These are phyloP conservation scores for Oryza meridionalis DNA, from an alignment of 176 grass and related monocot species.

Conservation along the genomic window DNA sequence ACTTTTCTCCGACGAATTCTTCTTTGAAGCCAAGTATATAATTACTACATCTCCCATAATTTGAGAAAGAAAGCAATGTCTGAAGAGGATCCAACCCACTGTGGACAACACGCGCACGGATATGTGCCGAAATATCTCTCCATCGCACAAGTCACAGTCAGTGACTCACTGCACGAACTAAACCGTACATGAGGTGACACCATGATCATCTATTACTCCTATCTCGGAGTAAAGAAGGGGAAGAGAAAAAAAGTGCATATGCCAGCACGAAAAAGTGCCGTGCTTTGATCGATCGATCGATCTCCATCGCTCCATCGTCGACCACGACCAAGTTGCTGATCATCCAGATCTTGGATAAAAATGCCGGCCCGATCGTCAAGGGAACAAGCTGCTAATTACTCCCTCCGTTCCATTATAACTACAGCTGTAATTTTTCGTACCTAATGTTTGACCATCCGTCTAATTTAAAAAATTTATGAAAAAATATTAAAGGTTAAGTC, in stretches of 20 bases:
- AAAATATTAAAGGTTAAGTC: no score
- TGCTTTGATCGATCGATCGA: neutral
- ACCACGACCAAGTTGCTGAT: no score
- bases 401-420: no score
- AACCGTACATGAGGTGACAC: neutral
- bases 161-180: neutral
- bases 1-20: no score
- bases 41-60: no score
- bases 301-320: neutral
- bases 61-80: no score
- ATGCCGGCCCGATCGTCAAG: no score
- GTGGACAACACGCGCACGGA: neutral
- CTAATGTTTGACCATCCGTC: no score
- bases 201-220: neutral
- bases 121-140: neutral
- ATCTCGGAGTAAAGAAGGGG: neutral
- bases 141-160: neutral
- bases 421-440: rapidly evolving
- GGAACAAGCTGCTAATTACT: neutral
- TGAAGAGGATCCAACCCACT: neutral
- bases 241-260: neutral
- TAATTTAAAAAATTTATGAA: no score
- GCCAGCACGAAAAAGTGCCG: no score
- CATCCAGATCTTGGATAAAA: neutral
- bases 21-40: no score